Evolutionary conservation across 2,329 filamentous ascomycete genomes (phyloP).

Genomic region (Colletotrichum horii): DNA sequence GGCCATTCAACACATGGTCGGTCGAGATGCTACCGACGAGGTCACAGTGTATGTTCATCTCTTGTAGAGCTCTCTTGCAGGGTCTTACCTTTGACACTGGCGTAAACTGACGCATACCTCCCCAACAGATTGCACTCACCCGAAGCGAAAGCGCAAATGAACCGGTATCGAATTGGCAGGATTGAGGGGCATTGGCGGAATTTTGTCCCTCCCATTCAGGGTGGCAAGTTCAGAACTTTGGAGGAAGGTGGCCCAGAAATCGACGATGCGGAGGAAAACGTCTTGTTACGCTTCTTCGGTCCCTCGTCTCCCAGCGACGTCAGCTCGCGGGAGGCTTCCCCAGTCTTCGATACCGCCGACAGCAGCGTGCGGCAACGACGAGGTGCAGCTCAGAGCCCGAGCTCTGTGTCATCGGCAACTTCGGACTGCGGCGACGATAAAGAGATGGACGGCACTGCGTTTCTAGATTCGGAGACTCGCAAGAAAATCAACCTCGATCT

Average conservation of each 20-base stretch:
- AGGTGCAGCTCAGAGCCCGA: not conserved
- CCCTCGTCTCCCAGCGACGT: slow-evolving; percentile 50
- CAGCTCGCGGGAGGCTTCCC: slow-evolving; percentile 58
- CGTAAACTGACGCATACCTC: not conserved
- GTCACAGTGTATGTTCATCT: slow-evolving; percentile 75
- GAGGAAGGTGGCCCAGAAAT: slow-evolving; percentile 31
- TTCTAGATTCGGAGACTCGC: slow-evolving; percentile 75
- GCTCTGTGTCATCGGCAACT: slow-evolving; percentile 62
- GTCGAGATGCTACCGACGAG: slow-evolving; percentile 92
- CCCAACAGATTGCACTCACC: slow-evolving; percentile 75
- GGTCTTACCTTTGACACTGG: not conserved
- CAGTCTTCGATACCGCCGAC: slow-evolving; percentile 52
- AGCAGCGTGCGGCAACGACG: slow-evolving; percentile 34
- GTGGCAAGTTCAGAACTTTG: slow-evolving; percentile 71
- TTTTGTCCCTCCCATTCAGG: slow-evolving; percentile 90
- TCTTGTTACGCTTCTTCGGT: slow-evolving; percentile 19
- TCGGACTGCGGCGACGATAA: slow-evolving; percentile 52
- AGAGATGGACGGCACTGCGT: slow-evolving; percentile 59
- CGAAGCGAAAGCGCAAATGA: slow-evolving; percentile 78
- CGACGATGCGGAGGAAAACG: slow-evolving; percentile 35
- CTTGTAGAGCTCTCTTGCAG: not conserved
- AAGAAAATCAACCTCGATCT: slow-evolving; percentile 78
- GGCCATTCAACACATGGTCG: slow-evolving; percentile 91
- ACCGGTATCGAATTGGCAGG: slow-evolving; percentile 81
- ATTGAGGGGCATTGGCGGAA: slow-evolving; percentile 86